These are phyloP conservation scores for Starmerella ratchasimensis DNA, from an alignment of 805 yeast species.

Conservation along the genomic window DNA sequence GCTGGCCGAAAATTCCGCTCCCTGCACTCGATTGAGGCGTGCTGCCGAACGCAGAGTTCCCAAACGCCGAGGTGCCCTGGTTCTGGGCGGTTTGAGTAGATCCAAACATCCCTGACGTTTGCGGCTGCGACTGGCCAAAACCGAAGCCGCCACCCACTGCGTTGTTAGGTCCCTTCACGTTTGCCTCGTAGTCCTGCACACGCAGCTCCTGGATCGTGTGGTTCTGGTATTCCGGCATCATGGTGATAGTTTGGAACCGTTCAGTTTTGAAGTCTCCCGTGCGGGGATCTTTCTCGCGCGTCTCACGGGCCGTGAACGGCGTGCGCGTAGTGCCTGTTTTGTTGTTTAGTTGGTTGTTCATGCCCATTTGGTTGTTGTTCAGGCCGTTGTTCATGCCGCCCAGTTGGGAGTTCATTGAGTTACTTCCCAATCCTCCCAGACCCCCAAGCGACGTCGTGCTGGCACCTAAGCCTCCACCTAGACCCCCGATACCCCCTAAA, in stretches of 20 bases:
- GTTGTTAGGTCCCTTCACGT: conserved; percentile 32
- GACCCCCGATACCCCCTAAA: neutral
- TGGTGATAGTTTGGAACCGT: conserved; percentile 59
- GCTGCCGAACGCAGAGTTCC: neutral
- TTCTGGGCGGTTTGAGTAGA: conserved; percentile 1
- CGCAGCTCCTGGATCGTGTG: conserved; percentile 81
- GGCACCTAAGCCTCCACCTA: neutral
- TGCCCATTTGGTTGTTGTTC: too few species aligned
- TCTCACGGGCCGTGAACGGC: conserved; percentile 44
- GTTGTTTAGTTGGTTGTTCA: too few species aligned
- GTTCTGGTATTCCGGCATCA: conserved; percentile 82
- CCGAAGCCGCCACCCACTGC: conserved; percentile 9
- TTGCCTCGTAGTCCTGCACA: conserved; percentile 69
- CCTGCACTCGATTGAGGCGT: too few species aligned
- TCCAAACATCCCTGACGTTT: conserved; percentile 7
- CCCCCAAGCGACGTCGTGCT: too few species aligned
- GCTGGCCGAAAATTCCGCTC: too few species aligned
- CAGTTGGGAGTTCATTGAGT: too few species aligned
- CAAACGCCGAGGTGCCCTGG: neutral
- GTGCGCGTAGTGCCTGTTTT: conserved; percentile 30
- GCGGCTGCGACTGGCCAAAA: conserved; percentile 10
- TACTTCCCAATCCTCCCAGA: too few species aligned
- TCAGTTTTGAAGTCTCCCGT: conserved; percentile 14
- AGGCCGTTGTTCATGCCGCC: too few species aligned
- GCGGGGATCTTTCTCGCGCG: conserved; percentile 47